phyloP scores from a whole-genome alignment of 805 yeast species.

The Ogataea glucozyma region DNA sequence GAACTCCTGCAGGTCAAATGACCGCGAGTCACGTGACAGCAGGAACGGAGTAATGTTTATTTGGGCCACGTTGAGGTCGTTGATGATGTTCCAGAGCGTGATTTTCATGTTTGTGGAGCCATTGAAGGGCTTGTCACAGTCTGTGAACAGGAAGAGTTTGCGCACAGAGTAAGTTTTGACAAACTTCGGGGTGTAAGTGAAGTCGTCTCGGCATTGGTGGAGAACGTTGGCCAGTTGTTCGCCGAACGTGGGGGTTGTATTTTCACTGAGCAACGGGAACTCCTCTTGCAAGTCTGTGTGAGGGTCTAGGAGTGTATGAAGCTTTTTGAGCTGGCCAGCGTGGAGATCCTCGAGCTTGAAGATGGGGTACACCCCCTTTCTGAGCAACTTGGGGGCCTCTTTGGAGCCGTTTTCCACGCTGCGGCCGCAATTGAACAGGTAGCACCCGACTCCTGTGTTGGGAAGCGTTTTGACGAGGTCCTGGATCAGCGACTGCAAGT shows the following conservation, averaged over 20 bases:
- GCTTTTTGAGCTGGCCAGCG: slow-evolving; percentile 53
- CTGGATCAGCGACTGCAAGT: slow-evolving; percentile 62
- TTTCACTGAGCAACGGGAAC: slow-evolving; percentile 30
- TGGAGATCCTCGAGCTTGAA: slow-evolving; percentile 57
- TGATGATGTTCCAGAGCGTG: slow-evolving; percentile 55
- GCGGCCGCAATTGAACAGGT: slow-evolving; percentile 52
- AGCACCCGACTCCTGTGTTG: slow-evolving; percentile 73
- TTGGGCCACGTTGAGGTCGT: slow-evolving; percentile 56
- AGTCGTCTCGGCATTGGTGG: slow-evolving; percentile 55
- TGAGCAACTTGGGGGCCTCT: not conserved
- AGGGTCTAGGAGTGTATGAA: slow-evolving; percentile 48
- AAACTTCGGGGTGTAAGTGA: slow-evolving; percentile 40
- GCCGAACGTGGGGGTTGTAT: slow-evolving; percentile 28
- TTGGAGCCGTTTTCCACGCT: slow-evolving; percentile 17
- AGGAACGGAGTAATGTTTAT: slow-evolving; percentile 67
- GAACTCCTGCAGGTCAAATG: slow-evolving; percentile 50
- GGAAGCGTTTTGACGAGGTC: slow-evolving; percentile 66
- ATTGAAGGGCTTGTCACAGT: slow-evolving; percentile 66
- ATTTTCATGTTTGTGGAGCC: slow-evolving; percentile 42
- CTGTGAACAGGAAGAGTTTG: slow-evolving; percentile 71
- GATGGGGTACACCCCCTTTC: slow-evolving; percentile 48
- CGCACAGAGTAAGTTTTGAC: slow-evolving; percentile 52
- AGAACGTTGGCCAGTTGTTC: slow-evolving; percentile 47
- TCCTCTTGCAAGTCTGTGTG: slow-evolving; percentile 28
- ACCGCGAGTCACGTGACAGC: slow-evolving; percentile 37